Conservation (phyloP, 1,284 basidiomycete genomes). For the Taiwanofungus camphoratus region DNA sequence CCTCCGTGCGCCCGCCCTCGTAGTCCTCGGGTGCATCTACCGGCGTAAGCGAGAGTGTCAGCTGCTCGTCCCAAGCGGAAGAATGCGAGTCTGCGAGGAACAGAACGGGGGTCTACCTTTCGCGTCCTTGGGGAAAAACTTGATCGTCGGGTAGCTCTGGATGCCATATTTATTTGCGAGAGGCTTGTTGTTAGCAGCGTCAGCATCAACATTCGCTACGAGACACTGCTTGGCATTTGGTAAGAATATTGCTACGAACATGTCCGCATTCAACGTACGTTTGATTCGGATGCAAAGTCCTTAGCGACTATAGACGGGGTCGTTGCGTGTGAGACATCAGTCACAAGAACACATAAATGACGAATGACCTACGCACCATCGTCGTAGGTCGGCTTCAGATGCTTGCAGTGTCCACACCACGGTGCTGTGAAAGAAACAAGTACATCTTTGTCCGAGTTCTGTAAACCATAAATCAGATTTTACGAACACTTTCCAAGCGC, state of each 20-base stretch:
- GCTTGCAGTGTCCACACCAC: conserved; percentile 89
- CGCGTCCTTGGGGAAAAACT: conserved; percentile 82
- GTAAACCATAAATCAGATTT: conserved; percentile 1
- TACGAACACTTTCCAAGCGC: neutral
- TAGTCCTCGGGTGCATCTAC: conserved; percentile 58
- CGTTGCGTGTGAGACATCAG: neutral
- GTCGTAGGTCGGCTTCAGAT: conserved; percentile 83
- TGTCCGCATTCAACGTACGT: conserved; percentile 40
- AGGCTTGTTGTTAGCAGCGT: conserved; percentile 74
- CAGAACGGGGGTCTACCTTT: conserved; percentile 14
- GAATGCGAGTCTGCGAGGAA: no score
- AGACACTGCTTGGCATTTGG: conserved; percentile 51
- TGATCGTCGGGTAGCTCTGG: conserved; percentile 83
- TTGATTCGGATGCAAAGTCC: conserved; percentile 72
- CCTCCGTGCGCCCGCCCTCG: conserved; percentile 60
- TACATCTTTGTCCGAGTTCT: conserved; percentile 78
- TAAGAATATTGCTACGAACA: neutral
- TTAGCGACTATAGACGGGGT: conserved; percentile 49
- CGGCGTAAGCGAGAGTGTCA: no score
- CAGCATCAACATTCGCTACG: conserved; percentile 88
- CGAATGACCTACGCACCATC: conserved; percentile 34
- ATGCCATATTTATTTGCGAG: conserved; percentile 76
- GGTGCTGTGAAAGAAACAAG: conserved; percentile 89
- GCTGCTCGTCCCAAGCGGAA: no score
- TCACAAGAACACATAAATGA: conserved; percentile 1